A percentile compares a stretch with the other conserved stretches of the same genome.
Conservation (phyloP, 2,329 filamentous ascomycete species). For the Cyphellophora europaea region DNA sequence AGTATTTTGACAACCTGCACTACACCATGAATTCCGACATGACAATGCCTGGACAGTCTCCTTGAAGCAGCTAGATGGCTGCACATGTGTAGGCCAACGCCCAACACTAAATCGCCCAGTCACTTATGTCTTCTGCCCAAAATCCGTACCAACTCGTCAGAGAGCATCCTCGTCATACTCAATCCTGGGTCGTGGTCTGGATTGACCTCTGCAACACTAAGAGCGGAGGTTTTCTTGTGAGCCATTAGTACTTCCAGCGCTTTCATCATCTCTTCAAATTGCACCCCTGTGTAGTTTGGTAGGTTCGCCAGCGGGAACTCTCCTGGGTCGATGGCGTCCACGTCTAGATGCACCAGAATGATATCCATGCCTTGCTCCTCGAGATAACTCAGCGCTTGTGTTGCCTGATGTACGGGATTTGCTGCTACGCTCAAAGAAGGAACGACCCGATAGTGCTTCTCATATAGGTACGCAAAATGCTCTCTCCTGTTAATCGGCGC, state of each 20-base stretch:
- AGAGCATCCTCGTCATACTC: slow-evolving; percentile 4
- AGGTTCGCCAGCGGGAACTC: slow-evolving; percentile 20
- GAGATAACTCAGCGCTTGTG: slow-evolving; percentile 14
- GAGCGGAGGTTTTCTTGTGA: slow-evolving; percentile 14
- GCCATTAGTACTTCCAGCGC: slow-evolving; percentile 16
- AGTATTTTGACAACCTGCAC: too few relatives aligned
- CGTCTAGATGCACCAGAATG: slow-evolving; percentile 19
- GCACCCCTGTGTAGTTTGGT: slow-evolving; percentile 19
- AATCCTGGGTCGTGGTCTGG: slow-evolving; percentile 10
- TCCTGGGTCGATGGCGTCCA: slow-evolving; percentile 21
- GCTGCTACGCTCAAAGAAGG: slow-evolving; percentile 14
- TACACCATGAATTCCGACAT: too few relatives aligned
- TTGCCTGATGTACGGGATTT: slow-evolving; percentile 2
- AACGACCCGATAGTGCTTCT: slow-evolving; percentile 18
- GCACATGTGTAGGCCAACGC: too few relatives aligned
- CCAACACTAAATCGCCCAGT: too few relatives aligned
- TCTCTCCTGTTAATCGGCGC: slow-evolving; percentile 5
- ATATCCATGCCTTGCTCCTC: slow-evolving; percentile 17
- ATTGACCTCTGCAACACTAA: slow-evolving; percentile 11
- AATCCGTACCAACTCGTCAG: slow-evolving; percentile 5
- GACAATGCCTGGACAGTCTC: too few relatives aligned
- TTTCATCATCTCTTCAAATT: slow-evolving; percentile 16
- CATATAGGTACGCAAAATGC: slow-evolving; percentile 18
- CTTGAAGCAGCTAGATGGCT: too few relatives aligned
- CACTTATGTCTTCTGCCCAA: slow-evolving; percentile 2